Base-by-base conservation (phyloP, 1,139 yeast genomes). In the Debaryomyces udenii region DNA sequence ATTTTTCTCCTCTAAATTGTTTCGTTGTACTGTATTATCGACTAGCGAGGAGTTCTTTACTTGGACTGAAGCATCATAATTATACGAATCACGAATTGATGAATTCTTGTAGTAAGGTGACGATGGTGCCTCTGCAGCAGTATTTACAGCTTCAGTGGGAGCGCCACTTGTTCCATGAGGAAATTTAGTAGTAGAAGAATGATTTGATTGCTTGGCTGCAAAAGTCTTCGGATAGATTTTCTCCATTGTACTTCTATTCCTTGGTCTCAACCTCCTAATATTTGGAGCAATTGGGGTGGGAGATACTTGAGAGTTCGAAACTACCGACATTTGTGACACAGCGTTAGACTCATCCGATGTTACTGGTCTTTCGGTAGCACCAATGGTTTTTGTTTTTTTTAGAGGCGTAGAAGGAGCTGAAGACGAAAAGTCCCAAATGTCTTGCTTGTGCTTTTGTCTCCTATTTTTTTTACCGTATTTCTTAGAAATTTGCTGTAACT, bases 371-470 rank as follows among this genome's bases (percentile, higher is more conserved):
- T 15, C 31, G 6, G 7, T 15, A 4, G 20, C 28, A 1, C n/a
- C 6, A 10, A 9, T 17, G 18, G 14, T 10, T 10, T 22, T 29
- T 3, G 11, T 11, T 15, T 29, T 28, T 9, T 20, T 28, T 15
- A 20, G 15, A 6, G 41, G 41, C n/a, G 32, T 16, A 6, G 42
- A 17, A 3, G 44, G 39, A 5, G 20, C 37, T 3, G 43, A 40
- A 9, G 47, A 44, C 3, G 47, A 38, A 11, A 44, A 28, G 2
- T 44, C 47, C 47, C 47, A 44, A 2, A 43, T 40, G 23, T 43
- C 46, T 15, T 31, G 27, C 20, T 36, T 40, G n/a, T 24, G 27
- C 3, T 15, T 17, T 16, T 27, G 27, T 6, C 27, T 11, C 20
- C n/a, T 28, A 23, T 23, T 30, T 17, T 38, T 35, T 33, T 37